Conservation (phyloP, 345 rosid genomes). For the Sisymbrium altissimum region DNA sequence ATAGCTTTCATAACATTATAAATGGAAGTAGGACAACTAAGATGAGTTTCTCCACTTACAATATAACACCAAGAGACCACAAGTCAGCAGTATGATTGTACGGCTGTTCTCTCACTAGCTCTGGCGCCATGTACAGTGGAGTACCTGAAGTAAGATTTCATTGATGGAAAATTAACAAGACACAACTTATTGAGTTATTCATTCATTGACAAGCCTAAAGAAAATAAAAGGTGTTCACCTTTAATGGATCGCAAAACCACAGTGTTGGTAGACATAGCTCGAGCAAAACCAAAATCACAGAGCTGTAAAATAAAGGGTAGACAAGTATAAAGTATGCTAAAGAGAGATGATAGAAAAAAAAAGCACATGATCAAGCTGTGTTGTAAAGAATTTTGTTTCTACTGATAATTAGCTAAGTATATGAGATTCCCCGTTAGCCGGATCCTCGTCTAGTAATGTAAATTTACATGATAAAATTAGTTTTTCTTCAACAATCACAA, state of each 20-base stretch:
- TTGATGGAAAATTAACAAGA: neutral
- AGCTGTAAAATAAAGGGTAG: constrained; percentile 50
- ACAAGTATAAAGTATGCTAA: neutral
- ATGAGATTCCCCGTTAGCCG: neutral
- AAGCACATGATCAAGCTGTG: neutral
- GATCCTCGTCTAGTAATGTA: neutral
- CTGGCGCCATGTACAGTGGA: constrained; percentile 99
- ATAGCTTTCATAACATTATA: neutral
- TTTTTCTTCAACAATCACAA: constrained; percentile 10
- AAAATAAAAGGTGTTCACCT: constrained; percentile 46
- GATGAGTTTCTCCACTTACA: constrained; percentile 47
- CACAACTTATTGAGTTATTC: constrained; percentile 2
- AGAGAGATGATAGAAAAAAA: neutral
- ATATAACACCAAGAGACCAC: constrained; percentile 99
- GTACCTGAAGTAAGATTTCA: constrained; percentile 58
- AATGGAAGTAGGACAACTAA: constrained; percentile 15
- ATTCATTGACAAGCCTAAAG: neutral
- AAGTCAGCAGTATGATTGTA: constrained; percentile 97
- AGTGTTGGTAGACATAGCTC: constrained; percentile 96
- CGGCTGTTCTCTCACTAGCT: constrained; percentile 93
- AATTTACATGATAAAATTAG: neutral
- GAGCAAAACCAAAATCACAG: constrained; percentile 99
- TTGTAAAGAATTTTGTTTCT: neutral
- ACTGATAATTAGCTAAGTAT: neutral
- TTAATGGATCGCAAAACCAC: constrained; percentile 94